Evolutionary conservation across 1,284 basidiomycete species (phyloP).

Genomic region (Papiliotrema nemorosa): DNA sequence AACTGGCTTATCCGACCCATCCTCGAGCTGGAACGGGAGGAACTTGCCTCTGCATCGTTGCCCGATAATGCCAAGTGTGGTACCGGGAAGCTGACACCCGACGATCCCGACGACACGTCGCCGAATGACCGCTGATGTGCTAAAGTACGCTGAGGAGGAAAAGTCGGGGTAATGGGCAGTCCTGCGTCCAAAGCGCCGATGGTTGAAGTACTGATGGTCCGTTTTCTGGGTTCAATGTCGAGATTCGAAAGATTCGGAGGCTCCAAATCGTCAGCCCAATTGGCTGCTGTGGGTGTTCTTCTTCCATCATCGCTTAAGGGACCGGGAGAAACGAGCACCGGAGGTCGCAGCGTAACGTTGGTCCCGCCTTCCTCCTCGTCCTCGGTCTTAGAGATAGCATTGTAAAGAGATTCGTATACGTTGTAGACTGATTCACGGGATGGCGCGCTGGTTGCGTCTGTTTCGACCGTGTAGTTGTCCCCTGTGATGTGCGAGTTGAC

Average conservation of each 20-base stretch:
- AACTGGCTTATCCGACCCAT: background rate
- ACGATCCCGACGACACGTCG: background rate
- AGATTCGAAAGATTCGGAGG: conserved; percentile 1
- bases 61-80: conserved; percentile 1
- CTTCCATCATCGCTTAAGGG: conserved; percentile 1
- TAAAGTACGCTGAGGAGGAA: background rate
- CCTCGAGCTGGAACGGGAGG: background rate
- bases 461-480: background rate
- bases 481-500: background rate
- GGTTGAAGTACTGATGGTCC: background rate
- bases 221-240: background rate
- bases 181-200: conserved; percentile 2
- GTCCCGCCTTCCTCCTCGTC: conserved; percentile 3
- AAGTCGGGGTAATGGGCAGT: conserved; percentile 6
- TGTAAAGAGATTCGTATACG: background rate
- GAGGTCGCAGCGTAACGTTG: conserved; percentile 5
- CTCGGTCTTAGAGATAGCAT: background rate
- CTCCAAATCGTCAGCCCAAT: conserved; percentile 1
- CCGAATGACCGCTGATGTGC: conserved; percentile 5
- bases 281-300: conserved; percentile 7
- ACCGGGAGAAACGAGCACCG: background rate
- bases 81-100: conserved; percentile 2
- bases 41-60: background rate
- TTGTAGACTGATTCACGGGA: background rate
- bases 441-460: background rate